Base-by-base conservation (phyloP, 768 basidiomycete genomes). In the Serendipita sp. region DNA sequence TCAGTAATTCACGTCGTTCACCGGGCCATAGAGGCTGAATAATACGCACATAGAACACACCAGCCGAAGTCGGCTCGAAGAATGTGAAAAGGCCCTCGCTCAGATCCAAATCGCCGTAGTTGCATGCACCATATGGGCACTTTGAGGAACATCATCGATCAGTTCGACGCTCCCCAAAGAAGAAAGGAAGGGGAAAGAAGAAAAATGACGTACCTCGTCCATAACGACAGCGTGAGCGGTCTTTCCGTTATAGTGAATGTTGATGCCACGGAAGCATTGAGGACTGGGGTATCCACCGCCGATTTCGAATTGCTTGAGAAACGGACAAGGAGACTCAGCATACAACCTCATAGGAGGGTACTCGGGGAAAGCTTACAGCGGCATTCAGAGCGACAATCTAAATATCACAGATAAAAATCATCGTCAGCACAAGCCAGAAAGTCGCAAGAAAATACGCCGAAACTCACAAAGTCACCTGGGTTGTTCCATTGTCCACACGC, bases 21-120 rank as follows among this genome's bases (percentile, higher is more conserved):
- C n/a, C n/a, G n/a, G n/a, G n/a, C n/a, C n/a, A n/a, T n/a, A n/a
- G n/a, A n/a, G n/a, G n/a, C n/a, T n/a, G n/a, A n/a, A n/a, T n/a
- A n/a, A n/a, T 38, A 38, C 34, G 5, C 56, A 82, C 85, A 65
- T 78, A 78, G 60, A 90, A 67, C 3, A 85, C 79, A 44, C 88
- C 88, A 1, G 43, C 70, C 42, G 68, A 68, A 50, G 75, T 67
- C 20, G 67, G 7, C 2, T 78, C 81, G 68, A 90, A 87, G 76
- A 74, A 79, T 30, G 72, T 63, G 73, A 91, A 90, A 51, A 90
- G 77, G 61, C 83, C 82, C 14, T 72, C 68, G 28, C 83, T 82
- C 62, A 90, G 74, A 73, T 91, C 89, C 28, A 90, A 78, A 43
- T 81, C 87, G 28, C 77, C 78, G 34, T 70, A 77, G 26, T 81